Conservation (phyloP, 1,139 yeast species). For the Martiniozyma asiatica region DNA sequence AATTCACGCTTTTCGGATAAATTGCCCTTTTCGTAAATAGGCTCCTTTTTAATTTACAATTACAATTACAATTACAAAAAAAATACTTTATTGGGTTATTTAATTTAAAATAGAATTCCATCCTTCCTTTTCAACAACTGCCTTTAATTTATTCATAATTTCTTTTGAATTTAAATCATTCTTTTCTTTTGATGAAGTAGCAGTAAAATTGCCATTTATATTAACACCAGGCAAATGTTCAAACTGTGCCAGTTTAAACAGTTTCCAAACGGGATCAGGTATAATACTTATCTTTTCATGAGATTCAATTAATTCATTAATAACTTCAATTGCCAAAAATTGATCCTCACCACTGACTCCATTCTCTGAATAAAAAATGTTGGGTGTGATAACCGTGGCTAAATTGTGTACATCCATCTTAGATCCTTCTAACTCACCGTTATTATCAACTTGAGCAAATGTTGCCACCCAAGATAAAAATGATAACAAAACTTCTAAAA, state of each 20-base stretch:
- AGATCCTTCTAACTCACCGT: conserved; percentile 77
- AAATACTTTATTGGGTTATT: no score
- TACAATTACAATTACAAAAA: no score
- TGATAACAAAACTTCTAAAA: conserved; percentile 73
- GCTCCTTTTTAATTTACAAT: no score
- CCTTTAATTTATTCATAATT: conserved; percentile 17
- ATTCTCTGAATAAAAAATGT: conserved; percentile 45
- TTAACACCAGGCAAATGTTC: conserved; percentile 10
- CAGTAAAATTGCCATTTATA: conserved; percentile 2
- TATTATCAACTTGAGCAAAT: conserved; percentile 79
- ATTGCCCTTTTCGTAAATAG: no score
- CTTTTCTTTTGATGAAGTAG: conserved; percentile 2
- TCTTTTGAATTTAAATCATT: conserved; percentile 19
- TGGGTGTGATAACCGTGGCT: conserved; percentile 94
- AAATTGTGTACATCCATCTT: conserved; percentile 94
- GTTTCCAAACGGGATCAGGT: conserved; percentile 41
- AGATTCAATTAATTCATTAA: conserved; percentile 70
- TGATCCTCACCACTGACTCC: conserved; percentile 53
- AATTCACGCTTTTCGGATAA: no score
- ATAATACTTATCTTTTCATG: conserved; percentile 73
- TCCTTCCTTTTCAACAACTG: conserved; percentile 9
- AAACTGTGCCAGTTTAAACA: conserved; percentile 20
- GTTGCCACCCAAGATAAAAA: conserved; percentile 95
- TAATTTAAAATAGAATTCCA: no score
- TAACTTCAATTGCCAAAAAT: conserved; percentile 83